Conservation (phyloP, 306 rosid species). For the Trichosanthes cucumerina region DNA sequence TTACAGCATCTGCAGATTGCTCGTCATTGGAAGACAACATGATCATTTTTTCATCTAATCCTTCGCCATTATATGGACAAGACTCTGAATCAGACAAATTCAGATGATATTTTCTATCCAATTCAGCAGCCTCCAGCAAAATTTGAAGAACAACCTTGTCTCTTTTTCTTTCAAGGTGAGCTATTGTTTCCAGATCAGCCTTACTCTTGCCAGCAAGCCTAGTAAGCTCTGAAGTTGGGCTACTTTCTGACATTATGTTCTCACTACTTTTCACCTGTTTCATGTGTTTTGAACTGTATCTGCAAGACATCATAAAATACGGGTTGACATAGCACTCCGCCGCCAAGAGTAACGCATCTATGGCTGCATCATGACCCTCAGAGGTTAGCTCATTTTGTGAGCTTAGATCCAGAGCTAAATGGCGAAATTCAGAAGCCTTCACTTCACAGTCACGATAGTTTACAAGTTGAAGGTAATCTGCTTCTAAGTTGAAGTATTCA, state of each 20-base stretch:
- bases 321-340: slow-evolving; percentile 96
- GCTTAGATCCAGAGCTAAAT: slow-evolving; percentile 72
- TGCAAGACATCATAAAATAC: slow-evolving; percentile 56
- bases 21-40: slow-evolving; percentile 48
- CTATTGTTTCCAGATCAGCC: slow-evolving; percentile 45
- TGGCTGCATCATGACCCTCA: slow-evolving; percentile 89
- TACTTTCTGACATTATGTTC: slow-evolving; percentile 21
- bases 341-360: slow-evolving; percentile 85
- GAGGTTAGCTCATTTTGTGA: slow-evolving; percentile 48
- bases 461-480: slow-evolving; percentile 74
- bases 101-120: slow-evolving; percentile 54
- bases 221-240: slow-evolving; percentile 24
- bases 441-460: slow-evolving; percentile 58
- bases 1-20: slow-evolving; percentile 68
- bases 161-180: slow-evolving; percentile 59
- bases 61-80: slow-evolving; percentile 31
- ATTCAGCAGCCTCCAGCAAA: slow-evolving; percentile 82
- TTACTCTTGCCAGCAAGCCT: slow-evolving; percentile 37
- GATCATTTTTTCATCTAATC: slow-evolving; percentile 53
- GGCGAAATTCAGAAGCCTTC: slow-evolving; percentile 80
- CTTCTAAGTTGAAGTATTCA: slow-evolving; percentile 61
- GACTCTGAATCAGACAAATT: slow-evolving; percentile 34
- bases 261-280: slow-evolving; percentile 29
- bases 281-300: slow-evolving; percentile 30
- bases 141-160: slow-evolving; percentile 68